A percentile compares a stretch with the other conserved stretches of the same genome.
Evolutionary conservation across 2,329 filamentous ascomycete species (phyloP).

Genomic region (Tolypocladium ovalisporum): DNA sequence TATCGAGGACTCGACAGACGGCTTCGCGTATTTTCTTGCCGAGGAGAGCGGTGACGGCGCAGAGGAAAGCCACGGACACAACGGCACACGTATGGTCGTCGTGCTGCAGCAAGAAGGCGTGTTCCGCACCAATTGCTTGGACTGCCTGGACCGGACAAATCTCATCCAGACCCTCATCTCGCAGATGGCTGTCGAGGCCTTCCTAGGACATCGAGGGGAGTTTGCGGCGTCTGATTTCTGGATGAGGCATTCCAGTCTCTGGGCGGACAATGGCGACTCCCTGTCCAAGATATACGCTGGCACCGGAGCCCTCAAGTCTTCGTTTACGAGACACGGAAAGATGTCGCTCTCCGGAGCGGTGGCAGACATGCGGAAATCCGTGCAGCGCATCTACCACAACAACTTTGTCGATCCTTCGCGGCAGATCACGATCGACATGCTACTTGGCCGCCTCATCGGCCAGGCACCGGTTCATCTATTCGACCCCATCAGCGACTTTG

Average conservation of each 20-base stretch:
- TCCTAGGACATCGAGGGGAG: conserved; percentile 62
- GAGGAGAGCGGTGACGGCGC: conserved; percentile 53
- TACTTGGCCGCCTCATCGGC: conserved; percentile 75
- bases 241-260: conserved; percentile 83
- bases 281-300: conserved; percentile 93
- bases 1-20: conserved; percentile 69
- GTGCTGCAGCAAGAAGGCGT: conserved; percentile 89
- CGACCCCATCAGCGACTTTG: conserved; percentile 89
- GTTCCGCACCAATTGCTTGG: conserved; percentile 90
- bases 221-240: conserved; percentile 71
- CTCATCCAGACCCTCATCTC: conserved; percentile 93
- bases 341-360: conserved; percentile 91
- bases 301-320: conserved; percentile 89
- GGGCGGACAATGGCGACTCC: conserved; percentile 95
- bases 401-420: conserved; percentile 91
- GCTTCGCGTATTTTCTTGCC: conserved; percentile 86
- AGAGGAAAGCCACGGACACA: conserved; percentile 25
- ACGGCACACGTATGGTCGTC: conserved; percentile 43
- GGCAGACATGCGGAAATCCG: conserved; percentile 91
- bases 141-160: conserved; percentile 93
- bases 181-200: conserved; percentile 81
- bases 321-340: conserved; percentile 87
- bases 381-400: conserved; percentile 90
- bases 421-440: conserved; percentile 89
- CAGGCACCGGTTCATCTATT: conserved; percentile 78